phyloP scores from a whole-genome alignment of 2,329 filamentous ascomycete genomes.

The Chalara sp. region DNA sequence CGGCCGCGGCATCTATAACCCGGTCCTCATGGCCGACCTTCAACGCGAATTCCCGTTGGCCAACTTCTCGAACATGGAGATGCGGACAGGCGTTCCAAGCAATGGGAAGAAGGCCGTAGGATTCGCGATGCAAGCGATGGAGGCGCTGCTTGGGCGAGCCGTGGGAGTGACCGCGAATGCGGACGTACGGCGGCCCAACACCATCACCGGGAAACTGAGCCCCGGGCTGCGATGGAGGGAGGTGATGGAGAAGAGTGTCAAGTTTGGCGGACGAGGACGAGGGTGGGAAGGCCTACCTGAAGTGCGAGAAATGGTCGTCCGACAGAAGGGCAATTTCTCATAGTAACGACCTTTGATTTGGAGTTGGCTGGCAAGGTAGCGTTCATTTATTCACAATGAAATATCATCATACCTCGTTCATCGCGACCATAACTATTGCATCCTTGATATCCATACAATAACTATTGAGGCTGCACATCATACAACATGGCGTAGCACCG shows the following conservation, averaged over 20 bases:
- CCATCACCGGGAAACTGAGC: slow-evolving; percentile 26
- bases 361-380: too few species aligned
- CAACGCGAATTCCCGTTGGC: slow-evolving; percentile 25
- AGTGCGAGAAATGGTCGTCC: slow-evolving; percentile 25
- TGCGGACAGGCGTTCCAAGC: slow-evolving; percentile 24
- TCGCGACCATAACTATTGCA: too few species aligned
- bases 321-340: slow-evolving; percentile 10
- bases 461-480: too few species aligned
- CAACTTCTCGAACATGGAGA: slow-evolving; percentile 22
- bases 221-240: slow-evolving; percentile 27
- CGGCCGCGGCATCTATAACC: slow-evolving; percentile 24
- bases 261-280: slow-evolving; percentile 24
- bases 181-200: slow-evolving; percentile 26
- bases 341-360: too few species aligned
- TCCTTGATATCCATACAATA: too few species aligned
- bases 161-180: slow-evolving; percentile 26
- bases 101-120: slow-evolving; percentile 29
- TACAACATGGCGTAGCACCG: too few species aligned
- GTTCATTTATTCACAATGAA: too few species aligned
- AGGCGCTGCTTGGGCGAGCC: slow-evolving; percentile 26
- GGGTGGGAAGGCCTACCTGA: slow-evolving; percentile 28
- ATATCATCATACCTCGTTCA: too few species aligned
- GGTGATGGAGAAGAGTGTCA: slow-evolving; percentile 26
- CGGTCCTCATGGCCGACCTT: slow-evolving; percentile 22
- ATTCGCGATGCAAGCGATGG: slow-evolving; percentile 30